Base-by-base conservation (phyloP, 768 basidiomycete species). In the Panellus pusillus region DNA sequence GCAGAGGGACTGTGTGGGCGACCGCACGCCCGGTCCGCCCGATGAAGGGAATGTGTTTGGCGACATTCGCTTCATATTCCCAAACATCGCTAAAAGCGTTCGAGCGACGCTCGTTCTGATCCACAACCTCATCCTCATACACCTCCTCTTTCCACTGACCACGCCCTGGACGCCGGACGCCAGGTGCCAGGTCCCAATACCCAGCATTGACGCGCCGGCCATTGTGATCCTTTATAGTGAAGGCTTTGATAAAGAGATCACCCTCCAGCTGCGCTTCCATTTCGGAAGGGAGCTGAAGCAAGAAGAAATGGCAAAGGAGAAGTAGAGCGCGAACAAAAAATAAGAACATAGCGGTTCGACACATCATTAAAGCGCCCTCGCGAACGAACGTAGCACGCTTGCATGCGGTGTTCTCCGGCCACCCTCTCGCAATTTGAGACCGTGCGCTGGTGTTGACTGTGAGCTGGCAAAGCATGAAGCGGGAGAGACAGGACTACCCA, bases 341-440 rank as follows among this genome's bases (percentile, higher is more conserved):
- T 1, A 24, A 39, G 18, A 47, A 27, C 29, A 37, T 13, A 6
- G 52, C 15, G 3, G 3, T 12, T n/a, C 15, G 45, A 18, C 11
- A 20, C 52, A 54, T 54, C 44, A 54, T 54, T 7, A 54, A 19
- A 9, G 35, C 31, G 0, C 52, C 52, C 31, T 54, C 52, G 9
- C 46, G 52, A 15, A 42, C 31, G 15, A 47, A 54, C 0, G 52
- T 27, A 0, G 52, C 39, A 1, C 45, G 45, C 2, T 35, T 17
- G 31, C 45, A 54, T 6, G 8, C n/a, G 9, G n/a, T 18, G 9
- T 29, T 17, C 3, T 24, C 38, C 1, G 52, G 45, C 44, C 44
- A 53, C 11, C 52, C 44, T 14, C 38, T 44, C 2, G n/a, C 37
- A 15, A 41, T 39, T 11, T 44, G 13, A 13, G 43, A 37, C 2